Evolutionary conservation across 2,329 filamentous ascomycete species (phyloP).

Genomic region (Rugonectria rugulosa): DNA sequence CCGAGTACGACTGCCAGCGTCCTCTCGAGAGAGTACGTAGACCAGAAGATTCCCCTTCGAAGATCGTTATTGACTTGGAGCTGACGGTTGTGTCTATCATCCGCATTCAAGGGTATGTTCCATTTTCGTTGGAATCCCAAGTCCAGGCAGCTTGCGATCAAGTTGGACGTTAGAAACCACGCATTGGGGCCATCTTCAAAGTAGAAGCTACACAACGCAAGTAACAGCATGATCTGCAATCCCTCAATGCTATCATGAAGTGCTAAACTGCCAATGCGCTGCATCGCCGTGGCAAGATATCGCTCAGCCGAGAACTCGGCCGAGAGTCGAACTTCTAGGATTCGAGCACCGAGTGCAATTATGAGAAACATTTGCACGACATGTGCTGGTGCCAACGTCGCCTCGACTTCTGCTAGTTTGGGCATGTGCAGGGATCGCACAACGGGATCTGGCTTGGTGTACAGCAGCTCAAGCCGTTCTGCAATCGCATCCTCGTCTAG

Average conservation of each 20-base stretch:
- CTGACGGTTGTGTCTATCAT: slow-evolving; percentile 1
- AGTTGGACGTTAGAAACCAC: slow-evolving; percentile 24
- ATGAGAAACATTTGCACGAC: slow-evolving; percentile 23
- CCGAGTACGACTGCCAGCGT: slow-evolving; percentile 24
- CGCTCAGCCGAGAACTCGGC: slow-evolving; percentile 9
- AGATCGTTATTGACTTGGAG: slow-evolving; percentile 5
- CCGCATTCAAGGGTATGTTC: background rate
- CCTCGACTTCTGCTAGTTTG: slow-evolving; percentile 13
- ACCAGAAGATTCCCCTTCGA: slow-evolving; percentile 26
- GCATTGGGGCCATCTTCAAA: slow-evolving; percentile 25
- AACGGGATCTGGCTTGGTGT: slow-evolving; percentile 6
- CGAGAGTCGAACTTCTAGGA: slow-evolving; percentile 9
- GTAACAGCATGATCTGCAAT: slow-evolving; percentile 24
- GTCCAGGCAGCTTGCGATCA: slow-evolving; percentile 26
- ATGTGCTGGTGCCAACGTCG: slow-evolving; percentile 6
- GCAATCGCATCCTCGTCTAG: slow-evolving; percentile 20
- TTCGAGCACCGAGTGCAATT: slow-evolving; percentile 21
- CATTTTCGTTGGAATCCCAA: slow-evolving; percentile 22
- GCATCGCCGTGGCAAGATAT: slow-evolving; percentile 24
- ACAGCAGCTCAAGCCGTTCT: slow-evolving; percentile 14
- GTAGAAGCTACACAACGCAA: slow-evolving; percentile 19
- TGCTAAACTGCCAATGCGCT: slow-evolving; percentile 14
- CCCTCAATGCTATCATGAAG: slow-evolving; percentile 26
- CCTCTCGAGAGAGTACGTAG: slow-evolving; percentile 25
- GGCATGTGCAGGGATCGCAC: slow-evolving; percentile 12